Evolutionary conservation across 345 rosid species (phyloP).

Genomic region (Sisymbrium irio): DNA sequence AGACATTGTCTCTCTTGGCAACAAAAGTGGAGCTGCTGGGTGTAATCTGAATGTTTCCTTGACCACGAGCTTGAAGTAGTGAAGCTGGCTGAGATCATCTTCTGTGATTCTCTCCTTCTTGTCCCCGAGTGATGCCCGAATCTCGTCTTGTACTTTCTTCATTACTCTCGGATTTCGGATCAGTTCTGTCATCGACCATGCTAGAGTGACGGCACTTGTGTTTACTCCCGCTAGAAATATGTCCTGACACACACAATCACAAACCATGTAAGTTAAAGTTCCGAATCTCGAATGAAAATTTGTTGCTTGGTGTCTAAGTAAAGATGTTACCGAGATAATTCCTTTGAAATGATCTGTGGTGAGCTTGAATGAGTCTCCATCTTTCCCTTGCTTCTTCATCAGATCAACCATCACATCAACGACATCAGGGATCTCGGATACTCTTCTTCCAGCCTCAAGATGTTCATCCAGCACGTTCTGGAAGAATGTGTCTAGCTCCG

Average conservation of each 20-base stretch:
- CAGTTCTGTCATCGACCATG: neutral
- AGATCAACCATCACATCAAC: constrained; percentile 25
- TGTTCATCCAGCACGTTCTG: constrained; percentile 44
- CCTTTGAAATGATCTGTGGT: constrained; percentile 28
- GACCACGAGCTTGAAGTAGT: neutral
- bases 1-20: neutral
- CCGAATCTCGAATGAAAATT: neutral
- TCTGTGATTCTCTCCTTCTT: neutral
- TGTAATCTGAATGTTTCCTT: neutral
- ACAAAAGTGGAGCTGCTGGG: neutral
- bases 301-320: neutral
- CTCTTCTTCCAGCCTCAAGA: constrained; percentile 30
- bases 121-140: neutral
- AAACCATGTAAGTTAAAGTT: neutral
- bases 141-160: neutral
- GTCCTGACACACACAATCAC: neutral
- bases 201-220: neutral
- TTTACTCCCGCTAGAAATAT: neutral
- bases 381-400: constrained; percentile 20
- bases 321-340: constrained; percentile 22
- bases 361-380: constrained; percentile 10
- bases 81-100: neutral
- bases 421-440: constrained; percentile 31
- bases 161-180: neutral
- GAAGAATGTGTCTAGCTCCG: constrained; percentile 39